Evolutionary conservation across 202 grass and related monocot genomes (phyloP).

Genomic region (Digitaria exilis): DNA sequence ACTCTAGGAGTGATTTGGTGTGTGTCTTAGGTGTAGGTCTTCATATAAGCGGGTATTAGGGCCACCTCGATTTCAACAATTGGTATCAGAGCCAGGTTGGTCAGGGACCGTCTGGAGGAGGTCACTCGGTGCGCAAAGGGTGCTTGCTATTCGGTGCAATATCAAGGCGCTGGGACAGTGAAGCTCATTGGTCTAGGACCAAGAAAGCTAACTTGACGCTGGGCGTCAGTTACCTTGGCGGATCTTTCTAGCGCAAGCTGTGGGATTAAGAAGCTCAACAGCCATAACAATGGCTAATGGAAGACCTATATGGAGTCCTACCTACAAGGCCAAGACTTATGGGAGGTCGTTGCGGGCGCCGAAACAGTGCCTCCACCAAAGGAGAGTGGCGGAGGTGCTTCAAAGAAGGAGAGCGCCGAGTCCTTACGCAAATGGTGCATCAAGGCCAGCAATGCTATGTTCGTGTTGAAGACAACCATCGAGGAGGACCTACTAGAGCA

Average conservation of each 20-base stretch:
- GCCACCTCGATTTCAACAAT: too few relatives aligned
- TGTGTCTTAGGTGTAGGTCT: too few relatives aligned
- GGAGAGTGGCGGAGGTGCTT: background rate
- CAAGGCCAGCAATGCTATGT: background rate
- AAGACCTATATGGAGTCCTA: slow-evolving; percentile 26
- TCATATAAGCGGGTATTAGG: too few relatives aligned
- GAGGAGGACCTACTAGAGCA: background rate
- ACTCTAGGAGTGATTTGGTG: too few relatives aligned
- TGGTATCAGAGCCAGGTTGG: too few relatives aligned
- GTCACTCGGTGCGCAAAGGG: too few relatives aligned
- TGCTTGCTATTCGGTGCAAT: too few relatives aligned
- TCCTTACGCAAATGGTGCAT: background rate
- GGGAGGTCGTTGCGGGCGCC: background rate
- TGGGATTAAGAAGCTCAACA: slow-evolving; percentile 8
- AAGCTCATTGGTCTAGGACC: too few relatives aligned
- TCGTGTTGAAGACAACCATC: background rate
- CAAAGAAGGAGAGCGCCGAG: background rate
- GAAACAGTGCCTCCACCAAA: background rate
- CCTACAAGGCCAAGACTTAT: background rate
- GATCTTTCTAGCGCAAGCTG: background rate
- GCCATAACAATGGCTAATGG: slow-evolving; percentile 11
- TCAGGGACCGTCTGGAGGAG: too few relatives aligned
- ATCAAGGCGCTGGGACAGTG: too few relatives aligned
- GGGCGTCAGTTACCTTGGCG: background rate
- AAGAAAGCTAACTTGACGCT: background rate